phyloP scores from a whole-genome alignment of 768 basidiomycete species.

The Macrolepiota albuminosa region DNA sequence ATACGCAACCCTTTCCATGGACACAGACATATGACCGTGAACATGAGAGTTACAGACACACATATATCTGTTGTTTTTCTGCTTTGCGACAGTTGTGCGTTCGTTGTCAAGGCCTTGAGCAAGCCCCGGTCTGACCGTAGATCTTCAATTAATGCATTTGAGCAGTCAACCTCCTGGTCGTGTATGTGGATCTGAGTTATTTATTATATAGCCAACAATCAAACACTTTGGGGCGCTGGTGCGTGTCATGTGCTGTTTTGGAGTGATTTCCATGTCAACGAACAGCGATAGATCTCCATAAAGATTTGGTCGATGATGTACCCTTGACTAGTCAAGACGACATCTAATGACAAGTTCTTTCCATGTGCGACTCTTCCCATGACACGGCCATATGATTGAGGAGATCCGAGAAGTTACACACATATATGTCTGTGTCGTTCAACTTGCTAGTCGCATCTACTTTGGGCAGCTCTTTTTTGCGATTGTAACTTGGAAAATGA shows the following conservation, averaged over 20 bases:
- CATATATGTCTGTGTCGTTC: neutral
- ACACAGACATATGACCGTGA: neutral
- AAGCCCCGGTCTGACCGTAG: neutral
- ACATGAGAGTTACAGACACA: constrained; percentile 2
- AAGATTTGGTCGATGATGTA: neutral
- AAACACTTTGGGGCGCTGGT: too few relatives aligned
- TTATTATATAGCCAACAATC: too few relatives aligned
- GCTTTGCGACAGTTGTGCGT: too few relatives aligned
- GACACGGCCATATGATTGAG: neutral
- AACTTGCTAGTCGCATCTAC: neutral
- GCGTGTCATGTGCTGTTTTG: too few relatives aligned
- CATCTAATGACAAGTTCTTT: constrained; percentile 8
- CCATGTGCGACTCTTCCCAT: neutral
- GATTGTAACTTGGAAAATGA: constrained; percentile 5
- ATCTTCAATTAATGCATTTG: neutral
- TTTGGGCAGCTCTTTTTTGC: neutral
- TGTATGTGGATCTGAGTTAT: too few relatives aligned
- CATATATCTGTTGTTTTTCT: neutral
- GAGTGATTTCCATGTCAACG: too few relatives aligned
- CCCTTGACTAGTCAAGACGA: neutral
- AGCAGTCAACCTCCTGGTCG: neutral
- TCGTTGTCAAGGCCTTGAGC: neutral
- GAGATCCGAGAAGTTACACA: constrained; percentile 3
- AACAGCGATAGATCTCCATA: neutral
- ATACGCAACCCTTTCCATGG: neutral